phyloP scores from a whole-genome alignment of 352 stramenopile species.

The Globisporangium echinulatum region DNA sequence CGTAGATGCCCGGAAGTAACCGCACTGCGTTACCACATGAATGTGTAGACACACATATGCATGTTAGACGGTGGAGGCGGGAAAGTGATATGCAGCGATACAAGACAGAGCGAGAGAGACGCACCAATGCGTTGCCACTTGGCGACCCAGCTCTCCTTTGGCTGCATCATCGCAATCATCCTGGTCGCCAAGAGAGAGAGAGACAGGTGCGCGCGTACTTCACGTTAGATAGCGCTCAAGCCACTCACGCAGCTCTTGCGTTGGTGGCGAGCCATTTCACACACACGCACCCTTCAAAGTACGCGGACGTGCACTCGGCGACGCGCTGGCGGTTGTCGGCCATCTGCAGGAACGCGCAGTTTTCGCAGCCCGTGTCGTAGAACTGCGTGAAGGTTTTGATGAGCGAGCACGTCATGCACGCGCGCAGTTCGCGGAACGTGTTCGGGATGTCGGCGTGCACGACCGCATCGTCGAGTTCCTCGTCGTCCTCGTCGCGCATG shows the following conservation, averaged over 20 bases:
- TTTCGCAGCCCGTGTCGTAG: conserved; percentile 87
- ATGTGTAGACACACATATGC: background rate
- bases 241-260: too few relatives aligned
- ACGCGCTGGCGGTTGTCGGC: conserved; percentile 86
- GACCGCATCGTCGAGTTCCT: conserved; percentile 73
- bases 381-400: conserved; percentile 89
- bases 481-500: conserved; percentile 67
- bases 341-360: conserved; percentile 87
- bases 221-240: too few relatives aligned
- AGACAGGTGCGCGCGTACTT: too few relatives aligned
- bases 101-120: conserved; percentile 1
- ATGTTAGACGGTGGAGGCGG: background rate
- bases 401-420: conserved; percentile 86
- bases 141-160: conserved; percentile 85
- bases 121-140: conserved; percentile 86
- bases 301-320: conserved; percentile 83
- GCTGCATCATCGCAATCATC: conserved; percentile 89
- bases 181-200: conserved; percentile 12
- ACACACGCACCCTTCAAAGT: conserved; percentile 73
- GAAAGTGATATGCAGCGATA: background rate
- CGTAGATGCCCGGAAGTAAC: conserved; percentile 81
- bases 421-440: conserved; percentile 82
- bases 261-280: background rate
- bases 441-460: conserved; percentile 84
- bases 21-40: conserved; percentile 33